phyloP scores from a whole-genome alignment of 345 rosid genomes.

The Firmiana major region DNA sequence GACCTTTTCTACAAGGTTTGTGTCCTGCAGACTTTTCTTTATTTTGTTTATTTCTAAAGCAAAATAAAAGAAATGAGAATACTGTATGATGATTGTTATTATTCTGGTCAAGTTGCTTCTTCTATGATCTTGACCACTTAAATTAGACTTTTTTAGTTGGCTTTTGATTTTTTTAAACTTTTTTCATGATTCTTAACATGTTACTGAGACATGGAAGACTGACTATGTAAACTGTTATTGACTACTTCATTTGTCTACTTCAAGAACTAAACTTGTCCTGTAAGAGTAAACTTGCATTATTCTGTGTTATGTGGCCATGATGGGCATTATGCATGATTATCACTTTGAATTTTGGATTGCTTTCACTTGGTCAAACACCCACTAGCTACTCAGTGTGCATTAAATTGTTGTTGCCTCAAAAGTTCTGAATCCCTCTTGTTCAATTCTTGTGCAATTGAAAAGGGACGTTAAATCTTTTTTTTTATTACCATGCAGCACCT shows the following conservation, averaged over 20 bases:
- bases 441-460: neutral
- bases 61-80: neutral
- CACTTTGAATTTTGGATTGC: neutral
- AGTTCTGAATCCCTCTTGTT: neutral
- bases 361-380: neutral
- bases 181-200: neutral
- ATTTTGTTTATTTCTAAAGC: neutral
- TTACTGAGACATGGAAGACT: neutral
- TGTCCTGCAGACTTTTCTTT: neutral
- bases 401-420: neutral
- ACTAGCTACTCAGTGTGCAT: neutral
- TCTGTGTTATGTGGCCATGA: neutral
- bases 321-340: neutral
- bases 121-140: too few relatives aligned
- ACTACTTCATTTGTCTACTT: neutral
- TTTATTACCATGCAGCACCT: neutral
- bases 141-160: too few relatives aligned
- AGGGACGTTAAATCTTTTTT: neutral
- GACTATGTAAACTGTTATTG: neutral
- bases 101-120: neutral
- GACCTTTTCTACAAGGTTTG: slow-evolving; percentile 17
- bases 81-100: neutral
- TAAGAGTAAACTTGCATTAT: neutral
- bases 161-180: neutral
- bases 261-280: too few relatives aligned